Evolutionary conservation across 2,329 filamentous ascomycete genomes (phyloP).

Genomic region (Ciborinia camelliae): DNA sequence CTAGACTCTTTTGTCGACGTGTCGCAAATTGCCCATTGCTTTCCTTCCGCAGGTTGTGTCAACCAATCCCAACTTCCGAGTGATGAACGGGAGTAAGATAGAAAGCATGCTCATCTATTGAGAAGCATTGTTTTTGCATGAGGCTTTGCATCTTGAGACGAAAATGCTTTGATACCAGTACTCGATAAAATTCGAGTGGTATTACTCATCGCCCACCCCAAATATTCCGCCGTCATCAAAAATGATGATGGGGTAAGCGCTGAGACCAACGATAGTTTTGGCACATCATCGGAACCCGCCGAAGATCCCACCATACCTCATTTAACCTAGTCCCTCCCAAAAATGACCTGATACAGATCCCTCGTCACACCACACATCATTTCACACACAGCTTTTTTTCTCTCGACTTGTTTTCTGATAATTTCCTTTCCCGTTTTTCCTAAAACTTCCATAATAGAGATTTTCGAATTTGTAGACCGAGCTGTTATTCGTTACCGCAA

Average conservation of each 20-base stretch:
- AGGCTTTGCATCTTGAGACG: neutral
- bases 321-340: neutral
- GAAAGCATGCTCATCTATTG: too few relatives aligned
- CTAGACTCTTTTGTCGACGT: too few relatives aligned
- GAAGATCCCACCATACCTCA: neutral
- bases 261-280: neutral
- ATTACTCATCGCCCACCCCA: neutral
- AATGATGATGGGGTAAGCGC: neutral
- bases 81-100: too few relatives aligned
- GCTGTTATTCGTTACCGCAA: neutral
- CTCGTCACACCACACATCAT: conserved; percentile 3
- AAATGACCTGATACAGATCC: neutral
- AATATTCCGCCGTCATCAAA: neutral
- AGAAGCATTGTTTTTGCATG: too few relatives aligned
- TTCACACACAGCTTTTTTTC: neutral
- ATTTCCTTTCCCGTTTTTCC: neutral
- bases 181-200: neutral
- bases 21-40: too few relatives aligned
- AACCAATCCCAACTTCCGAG: too few relatives aligned
- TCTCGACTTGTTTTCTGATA: neutral
- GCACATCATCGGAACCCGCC: neutral
- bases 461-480: neutral
- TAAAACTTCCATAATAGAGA: neutral
- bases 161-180: neutral
- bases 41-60: too few relatives aligned